phyloP scores from a whole-genome alignment of 441 rosid genomes.

The Biscutella laevigata region DNA sequence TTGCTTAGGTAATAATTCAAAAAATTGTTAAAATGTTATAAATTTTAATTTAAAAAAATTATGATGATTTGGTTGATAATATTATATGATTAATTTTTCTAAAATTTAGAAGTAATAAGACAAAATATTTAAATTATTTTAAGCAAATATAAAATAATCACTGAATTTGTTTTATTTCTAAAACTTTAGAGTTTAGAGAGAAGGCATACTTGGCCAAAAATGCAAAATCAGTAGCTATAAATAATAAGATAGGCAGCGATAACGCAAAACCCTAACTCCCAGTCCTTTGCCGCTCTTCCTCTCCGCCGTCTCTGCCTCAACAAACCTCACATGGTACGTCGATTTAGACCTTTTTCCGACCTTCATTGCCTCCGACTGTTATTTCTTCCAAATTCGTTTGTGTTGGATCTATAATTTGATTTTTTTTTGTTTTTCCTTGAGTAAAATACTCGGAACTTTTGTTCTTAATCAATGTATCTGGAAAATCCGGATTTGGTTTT shows the following conservation, averaged over 20 bases:
- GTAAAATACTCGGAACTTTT: neutral
- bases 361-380: neutral
- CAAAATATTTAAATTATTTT: too few relatives aligned
- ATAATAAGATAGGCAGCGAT: constrained; percentile 6
- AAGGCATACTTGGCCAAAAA: constrained; percentile 3
- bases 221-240: too few relatives aligned
- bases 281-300: constrained; percentile 11
- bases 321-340: constrained; percentile 11
- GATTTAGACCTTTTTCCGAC: neutral
- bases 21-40: too few relatives aligned
- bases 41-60: too few relatives aligned
- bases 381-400: neutral
- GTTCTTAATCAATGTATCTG: too few relatives aligned
- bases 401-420: neutral
- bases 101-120: too few relatives aligned
- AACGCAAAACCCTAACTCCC: constrained; percentile 13
- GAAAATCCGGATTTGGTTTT: neutral
- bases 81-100: too few relatives aligned
- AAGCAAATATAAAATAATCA: too few relatives aligned
- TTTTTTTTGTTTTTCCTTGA: neutral
- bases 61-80: too few relatives aligned
- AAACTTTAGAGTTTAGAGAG: too few relatives aligned
- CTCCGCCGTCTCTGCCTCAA: constrained; percentile 13
- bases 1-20: too few relatives aligned
- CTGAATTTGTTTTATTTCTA: too few relatives aligned